Evolutionary conservation across 306 rosid species (phyloP).

Genomic region (Dicorynia guianensis): DNA sequence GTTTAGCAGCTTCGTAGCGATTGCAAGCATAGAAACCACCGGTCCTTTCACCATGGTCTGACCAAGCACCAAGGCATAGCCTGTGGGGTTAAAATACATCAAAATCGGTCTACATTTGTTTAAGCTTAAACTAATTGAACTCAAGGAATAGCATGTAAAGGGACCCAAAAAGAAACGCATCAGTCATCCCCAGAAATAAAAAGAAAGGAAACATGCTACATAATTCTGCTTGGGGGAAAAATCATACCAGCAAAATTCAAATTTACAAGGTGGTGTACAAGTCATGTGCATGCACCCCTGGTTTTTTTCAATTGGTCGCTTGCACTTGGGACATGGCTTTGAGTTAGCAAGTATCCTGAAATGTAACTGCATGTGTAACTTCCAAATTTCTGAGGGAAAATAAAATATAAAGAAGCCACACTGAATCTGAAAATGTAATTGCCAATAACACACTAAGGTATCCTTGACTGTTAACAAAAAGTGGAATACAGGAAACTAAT

Average conservation of each 20-base stretch:
- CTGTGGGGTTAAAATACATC: slow-evolving; percentile 51
- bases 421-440: slow-evolving; percentile 11
- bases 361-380: slow-evolving; percentile 34
- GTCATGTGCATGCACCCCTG: slow-evolving; percentile 95
- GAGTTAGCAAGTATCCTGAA: slow-evolving; percentile 86
- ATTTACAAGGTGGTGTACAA: slow-evolving; percentile 83
- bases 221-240: not conserved
- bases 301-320: slow-evolving; percentile 86
- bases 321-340: slow-evolving; percentile 93
- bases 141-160: not conserved
- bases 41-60: slow-evolving; percentile 72
- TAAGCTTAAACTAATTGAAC: slow-evolving; percentile 28
- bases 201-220: not conserved
- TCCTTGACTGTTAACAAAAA: not conserved
- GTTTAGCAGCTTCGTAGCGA: slow-evolving; percentile 65
- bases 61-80: slow-evolving; percentile 85
- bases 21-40: slow-evolving; percentile 81
- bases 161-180: not conserved
- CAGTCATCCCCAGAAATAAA: not conserved
- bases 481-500: slow-evolving; percentile 11
- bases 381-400: slow-evolving; percentile 2
- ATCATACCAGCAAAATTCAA: slow-evolving; percentile 84
- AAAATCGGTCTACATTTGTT: slow-evolving; percentile 23
- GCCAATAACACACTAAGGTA: not conserved
- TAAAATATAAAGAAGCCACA: not conserved